These are phyloP conservation scores for Boletus tylopilopsis DNA, from an alignment of 768 basidiomycete genomes.

Conservation along the genomic window DNA sequence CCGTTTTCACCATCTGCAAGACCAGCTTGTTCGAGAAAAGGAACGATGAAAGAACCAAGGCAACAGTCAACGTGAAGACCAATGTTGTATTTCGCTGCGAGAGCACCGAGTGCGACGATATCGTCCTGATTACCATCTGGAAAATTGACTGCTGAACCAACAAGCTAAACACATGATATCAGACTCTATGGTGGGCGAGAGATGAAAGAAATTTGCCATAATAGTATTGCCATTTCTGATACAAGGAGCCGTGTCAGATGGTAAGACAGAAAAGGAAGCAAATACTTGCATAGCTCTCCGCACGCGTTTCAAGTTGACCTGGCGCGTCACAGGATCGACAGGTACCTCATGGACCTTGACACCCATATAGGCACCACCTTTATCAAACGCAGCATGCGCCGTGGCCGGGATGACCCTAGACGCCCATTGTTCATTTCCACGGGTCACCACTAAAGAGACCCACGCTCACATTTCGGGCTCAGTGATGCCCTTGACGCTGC, in stretches of 20 bases:
- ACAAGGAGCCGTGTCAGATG: conserved; percentile 1
- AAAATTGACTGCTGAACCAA: conserved; percentile 84
- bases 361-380: conserved; percentile 82
- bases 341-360: conserved; percentile 90
- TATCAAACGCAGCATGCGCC: conserved; percentile 94
- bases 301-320: conserved; percentile 73
- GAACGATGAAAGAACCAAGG: conserved; percentile 89
- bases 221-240: conserved; percentile 83
- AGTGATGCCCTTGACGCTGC: conserved; percentile 78
- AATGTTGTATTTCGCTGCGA: conserved; percentile 72
- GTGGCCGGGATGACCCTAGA: conserved; percentile 76
- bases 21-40: conserved; percentile 82
- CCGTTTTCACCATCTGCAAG: conserved; percentile 57
- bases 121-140: conserved; percentile 86
- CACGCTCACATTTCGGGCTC: conserved; percentile 83
- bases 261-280: background rate
- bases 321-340: conserved; percentile 70
- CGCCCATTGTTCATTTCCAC: background rate
- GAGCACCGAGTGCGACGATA: conserved; percentile 68
- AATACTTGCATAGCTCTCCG: conserved; percentile 79
- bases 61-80: conserved; percentile 96
- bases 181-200: background rate
- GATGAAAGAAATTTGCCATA: conserved; percentile 47
- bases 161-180: conserved; percentile 44
- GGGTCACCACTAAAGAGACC: background rate